Base-by-base conservation (phyloP, 768 basidiomycete genomes). In the Amylocystis lapponica region DNA sequence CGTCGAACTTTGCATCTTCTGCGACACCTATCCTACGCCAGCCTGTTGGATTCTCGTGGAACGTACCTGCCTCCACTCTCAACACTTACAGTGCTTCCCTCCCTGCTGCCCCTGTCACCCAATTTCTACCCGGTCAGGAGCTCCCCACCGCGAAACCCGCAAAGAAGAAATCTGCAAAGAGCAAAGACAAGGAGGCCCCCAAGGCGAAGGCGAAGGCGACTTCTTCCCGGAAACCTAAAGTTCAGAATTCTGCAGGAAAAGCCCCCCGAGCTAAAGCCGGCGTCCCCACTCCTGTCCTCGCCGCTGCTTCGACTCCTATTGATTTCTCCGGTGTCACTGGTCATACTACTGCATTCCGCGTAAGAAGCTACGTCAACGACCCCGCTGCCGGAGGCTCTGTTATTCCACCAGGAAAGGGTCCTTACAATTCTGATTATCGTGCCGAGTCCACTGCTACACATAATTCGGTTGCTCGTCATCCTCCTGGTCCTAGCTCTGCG, bases 1-100 rank as follows among this genome's bases (percentile, higher is more conserved):
- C 26, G 10, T 27, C 26, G 10, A 12, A 9, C 14, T 40, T 30
- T 20, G 19, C 39, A 16, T 6, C 39, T 11, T n/a, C 26, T 8
- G 19, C 36, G 5, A 25, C 44, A 7, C 34, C 49, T 9, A 22
- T 55, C 0, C 42, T 55, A n/a, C 50, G 53, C 4, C 50, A 47
- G 16, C 53, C 53, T 17, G 50, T 55, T 12, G 53, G 50, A 4
- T 51, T 52, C 29, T 41, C 43, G 16, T 26, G 43, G 31, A 31
- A 17, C 31, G 30, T n/a, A n/a, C n/a, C n/a, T n/a, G n/a, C 31
- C 5, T 34, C 40, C 11, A 31, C 25, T 36, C 31, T 41, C 1
- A n/a, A 45, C 4, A 36, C 43, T 5, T 22, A 37, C 6, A 43
- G 34, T 7, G 36, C 40, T 0, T 49, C 45, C 41, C 45, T 44